Base-by-base conservation (phyloP, 768 basidiomycete species). In the Scleroderma citrinum region DNA sequence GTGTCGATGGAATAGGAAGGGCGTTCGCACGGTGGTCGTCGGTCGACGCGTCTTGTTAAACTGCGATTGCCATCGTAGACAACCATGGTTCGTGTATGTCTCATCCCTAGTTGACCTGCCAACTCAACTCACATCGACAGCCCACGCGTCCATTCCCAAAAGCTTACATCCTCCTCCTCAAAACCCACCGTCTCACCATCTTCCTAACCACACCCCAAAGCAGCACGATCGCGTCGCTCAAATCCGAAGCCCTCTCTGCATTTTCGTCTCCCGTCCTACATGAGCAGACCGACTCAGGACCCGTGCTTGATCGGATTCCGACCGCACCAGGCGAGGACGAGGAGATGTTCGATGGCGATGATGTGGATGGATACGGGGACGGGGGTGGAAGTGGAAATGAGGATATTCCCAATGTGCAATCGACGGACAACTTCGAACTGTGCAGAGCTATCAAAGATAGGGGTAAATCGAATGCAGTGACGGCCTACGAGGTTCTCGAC, bases 171-270 rank as follows among this genome's bases (percentile, higher is more conserved):
- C 59, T 89, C 16, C 72, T 80, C n/a, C 64, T 88, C 55, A 87
- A 85, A 59, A 83, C 85, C 0, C 85, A 88, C 70, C 85, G 80
- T 54, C 68, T 85, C 45, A 82, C 82, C 6, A 69, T 87, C 55
- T 74, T 84, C 57, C 67, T 83, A 53, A 78, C 81, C 7, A 72
- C 75, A 10, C 65, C 73, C 36, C 81, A 78, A 7, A 74, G 72
- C 30, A 74, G 74, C 8, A 78, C 77, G 5, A 69, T 90, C 59
- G 71, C 66, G 12, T 68, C 70, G n/a, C 56, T 88, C 36, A 89
- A 89, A 60, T 65, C 71, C 32, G 82, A 87, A 46, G 79, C 77
- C 1, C 62, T 87, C 1, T 75, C 76, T 0, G 86, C 85, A 7
- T 72, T 90, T 30, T 66, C 67, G 10, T 73, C 81, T 1, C 67